These are phyloP conservation scores for Clonostachys chloroleuca DNA, from an alignment of 2,329 filamentous ascomycete species.

Conservation along the genomic window DNA sequence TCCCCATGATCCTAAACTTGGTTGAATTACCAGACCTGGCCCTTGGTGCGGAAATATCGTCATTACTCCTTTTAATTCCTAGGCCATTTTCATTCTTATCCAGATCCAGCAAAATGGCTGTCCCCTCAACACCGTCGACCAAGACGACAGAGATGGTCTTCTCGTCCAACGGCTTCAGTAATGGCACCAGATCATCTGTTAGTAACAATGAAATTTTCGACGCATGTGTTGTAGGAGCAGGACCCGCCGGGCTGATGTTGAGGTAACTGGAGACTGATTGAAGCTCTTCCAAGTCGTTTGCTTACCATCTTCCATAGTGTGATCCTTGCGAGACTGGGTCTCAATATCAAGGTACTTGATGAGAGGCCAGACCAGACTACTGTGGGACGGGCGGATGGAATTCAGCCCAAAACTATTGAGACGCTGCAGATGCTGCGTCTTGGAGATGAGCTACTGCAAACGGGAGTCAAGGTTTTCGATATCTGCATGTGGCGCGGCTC, in stretches of 20 bases:
- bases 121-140: too few relatives aligned
- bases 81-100: too few relatives aligned
- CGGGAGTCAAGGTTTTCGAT: constrained; percentile 68
- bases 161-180: too few relatives aligned
- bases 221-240: constrained; percentile 50
- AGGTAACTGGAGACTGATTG: constrained; percentile 13
- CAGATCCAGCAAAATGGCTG: too few relatives aligned
- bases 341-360: constrained; percentile 63
- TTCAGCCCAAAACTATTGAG: constrained; percentile 76
- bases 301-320: constrained; percentile 11
- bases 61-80: too few relatives aligned
- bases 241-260: constrained; percentile 52
- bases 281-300: background rate
- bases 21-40: too few relatives aligned
- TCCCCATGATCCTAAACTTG: too few relatives aligned
- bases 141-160: too few relatives aligned
- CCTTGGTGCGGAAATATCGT: too few relatives aligned
- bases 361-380: constrained; percentile 64
- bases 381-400: constrained; percentile 65
- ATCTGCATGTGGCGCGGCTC: constrained; percentile 68
- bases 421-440: constrained; percentile 66
- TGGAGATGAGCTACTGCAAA: constrained; percentile 62
- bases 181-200: too few relatives aligned
- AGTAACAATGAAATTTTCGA: background rate
- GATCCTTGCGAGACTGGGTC: constrained; percentile 60